Evolutionary conservation across 352 stramenopile genomes (phyloP).

Genomic region (Pythium volutum): DNA sequence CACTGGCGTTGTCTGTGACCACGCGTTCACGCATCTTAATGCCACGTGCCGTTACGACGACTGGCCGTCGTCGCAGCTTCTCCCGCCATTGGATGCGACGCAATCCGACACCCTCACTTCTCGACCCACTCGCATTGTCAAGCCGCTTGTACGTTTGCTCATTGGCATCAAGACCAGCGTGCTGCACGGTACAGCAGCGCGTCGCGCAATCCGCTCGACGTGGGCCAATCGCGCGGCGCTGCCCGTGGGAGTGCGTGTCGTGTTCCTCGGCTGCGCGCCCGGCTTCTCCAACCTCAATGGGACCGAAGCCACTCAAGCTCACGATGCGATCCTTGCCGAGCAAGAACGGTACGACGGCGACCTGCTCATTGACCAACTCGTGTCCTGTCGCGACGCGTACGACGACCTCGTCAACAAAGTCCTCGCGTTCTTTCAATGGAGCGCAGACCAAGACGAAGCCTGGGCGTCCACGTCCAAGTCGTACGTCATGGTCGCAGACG

Average conservation of each 20-base stretch:
- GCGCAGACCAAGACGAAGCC: background rate
- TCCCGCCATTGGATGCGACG: background rate
- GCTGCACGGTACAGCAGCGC: constrained; percentile 26
- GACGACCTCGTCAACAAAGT: constrained; percentile 47
- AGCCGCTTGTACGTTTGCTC: constrained; percentile 17
- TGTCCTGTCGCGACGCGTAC: constrained; percentile 49
- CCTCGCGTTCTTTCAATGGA: constrained; percentile 40
- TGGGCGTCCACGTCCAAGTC: constrained; percentile 20
- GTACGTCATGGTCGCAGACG: constrained; percentile 49
- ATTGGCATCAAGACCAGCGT: constrained; percentile 52
- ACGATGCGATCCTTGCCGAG: constrained; percentile 21
- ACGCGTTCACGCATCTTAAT: background rate
- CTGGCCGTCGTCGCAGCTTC: background rate
- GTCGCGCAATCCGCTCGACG: constrained; percentile 28
- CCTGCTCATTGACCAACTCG: constrained; percentile 46
- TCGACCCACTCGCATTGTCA: background rate
- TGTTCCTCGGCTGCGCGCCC: constrained; percentile 40
- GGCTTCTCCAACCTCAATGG: background rate
- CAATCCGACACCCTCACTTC: background rate
- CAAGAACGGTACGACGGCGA: constrained; percentile 30
- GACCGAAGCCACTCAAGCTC: background rate
- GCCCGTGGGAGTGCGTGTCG: constrained; percentile 21
- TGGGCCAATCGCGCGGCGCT: constrained; percentile 27
- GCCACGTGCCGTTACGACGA: background rate
- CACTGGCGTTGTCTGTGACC: background rate